Evolutionary conservation across 768 basidiomycete species (phyloP), one percentile per base, ranked within the genome.

Genomic region (Dentipellis fragilis): DNA sequence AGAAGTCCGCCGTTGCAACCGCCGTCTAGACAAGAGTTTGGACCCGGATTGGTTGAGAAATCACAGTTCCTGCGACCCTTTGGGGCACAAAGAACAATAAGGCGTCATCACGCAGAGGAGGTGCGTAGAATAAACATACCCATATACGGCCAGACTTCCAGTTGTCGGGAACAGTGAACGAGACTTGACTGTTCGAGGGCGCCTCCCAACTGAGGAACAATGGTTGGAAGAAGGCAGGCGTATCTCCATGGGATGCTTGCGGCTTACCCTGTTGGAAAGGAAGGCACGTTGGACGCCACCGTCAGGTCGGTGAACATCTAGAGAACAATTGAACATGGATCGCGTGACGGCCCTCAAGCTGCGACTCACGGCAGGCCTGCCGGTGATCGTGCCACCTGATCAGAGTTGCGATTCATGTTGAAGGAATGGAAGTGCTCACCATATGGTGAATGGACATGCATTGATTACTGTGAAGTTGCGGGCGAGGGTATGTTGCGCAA

Each of bases 1-100:
- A 72, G 62, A 9, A 88, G 69, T 38, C 85, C 86, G 16, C 86
- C 85, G 56, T 81, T 83, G 64, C 85, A 87, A 49, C 83, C 83
- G 40, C 85, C 86, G 54, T 75, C 74, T n/a, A 80, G 59, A 60
- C 85, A 88, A 14, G 81, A 80, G 59, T 75, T 81, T 3, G 69
- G 71, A 21, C 77, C 80, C n/a, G 73, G 74, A 62, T 75, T 74
- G 45, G 59, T 69, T 51, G 67, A 69, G 63, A 87, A 87, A 67
- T 85, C 69, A 59, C 86, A 87, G 62, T 84, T 56, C 46, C 54
- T 62, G 23, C 48, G 50, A 16, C 55, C 62, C 64, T 64, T 47
- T n/a, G 40, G 10, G 21, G 2, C 3, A 1, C 29, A 29, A 29
- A 29, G 29, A 29, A 29, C 42, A 12, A 14, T 35, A 17, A 9